phyloP scores from a whole-genome alignment of 345 rosid species.

The Anacardium occidentale region DNA sequence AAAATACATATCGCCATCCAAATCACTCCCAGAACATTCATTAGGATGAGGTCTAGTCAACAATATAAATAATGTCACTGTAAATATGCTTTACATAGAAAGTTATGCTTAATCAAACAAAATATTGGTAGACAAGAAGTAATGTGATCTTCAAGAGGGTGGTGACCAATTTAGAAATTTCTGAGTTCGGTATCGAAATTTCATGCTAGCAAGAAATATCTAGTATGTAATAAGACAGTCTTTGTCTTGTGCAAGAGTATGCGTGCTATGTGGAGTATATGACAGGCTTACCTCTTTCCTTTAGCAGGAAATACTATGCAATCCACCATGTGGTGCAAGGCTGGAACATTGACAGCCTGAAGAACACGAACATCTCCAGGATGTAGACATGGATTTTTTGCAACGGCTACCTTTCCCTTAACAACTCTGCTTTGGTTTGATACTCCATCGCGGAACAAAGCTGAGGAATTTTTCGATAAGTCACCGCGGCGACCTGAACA shows the following conservation, averaged over 20 bases:
- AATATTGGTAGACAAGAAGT: no score
- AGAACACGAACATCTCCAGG: slow-evolving; percentile 58
- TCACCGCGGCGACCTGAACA: neutral
- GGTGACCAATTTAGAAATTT: neutral
- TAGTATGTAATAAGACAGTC: no score
- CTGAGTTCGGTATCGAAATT: no score
- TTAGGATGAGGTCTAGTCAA: slow-evolving; percentile 37
- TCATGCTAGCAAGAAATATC: no score
- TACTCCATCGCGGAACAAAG: neutral
- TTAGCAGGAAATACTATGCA: slow-evolving; percentile 61
- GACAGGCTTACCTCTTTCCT: slow-evolving; percentile 37
- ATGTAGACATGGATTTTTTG: slow-evolving; percentile 66
- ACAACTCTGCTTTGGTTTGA: neutral
- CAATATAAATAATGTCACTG: neutral
- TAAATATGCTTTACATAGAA: neutral
- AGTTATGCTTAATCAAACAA: neutral
- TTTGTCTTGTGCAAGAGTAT: neutral
- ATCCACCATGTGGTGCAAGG: slow-evolving; percentile 51
- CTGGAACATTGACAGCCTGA: slow-evolving; percentile 47
- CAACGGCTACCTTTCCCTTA: slow-evolving; percentile 34
- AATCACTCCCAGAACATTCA: slow-evolving; percentile 15
- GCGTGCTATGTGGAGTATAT: neutral
- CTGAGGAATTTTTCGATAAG: neutral
- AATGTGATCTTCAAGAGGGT: neutral
- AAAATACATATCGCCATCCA: slow-evolving; percentile 19